Conservation (phyloP, 805 yeast genomes). For the Schizosaccharomyces lindneri region DNA sequence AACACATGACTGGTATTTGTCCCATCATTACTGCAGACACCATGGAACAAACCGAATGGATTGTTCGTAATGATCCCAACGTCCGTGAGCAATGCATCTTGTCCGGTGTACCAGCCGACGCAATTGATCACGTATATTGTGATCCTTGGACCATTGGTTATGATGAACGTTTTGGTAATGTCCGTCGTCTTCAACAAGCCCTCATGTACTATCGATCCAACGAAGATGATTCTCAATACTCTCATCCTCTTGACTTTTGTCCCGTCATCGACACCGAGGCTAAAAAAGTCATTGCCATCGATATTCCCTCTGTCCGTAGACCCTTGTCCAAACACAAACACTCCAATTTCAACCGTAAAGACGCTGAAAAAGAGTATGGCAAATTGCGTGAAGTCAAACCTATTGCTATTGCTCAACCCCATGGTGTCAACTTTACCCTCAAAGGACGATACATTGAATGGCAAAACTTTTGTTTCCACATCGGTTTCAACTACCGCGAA, state of each 20-base stretch:
- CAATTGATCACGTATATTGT: constrained; percentile 37
- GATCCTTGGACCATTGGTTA: constrained; percentile 51
- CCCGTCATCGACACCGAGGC: constrained; percentile 59
- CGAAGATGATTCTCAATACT: constrained; percentile 52
- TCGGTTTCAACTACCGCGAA: constrained; percentile 69
- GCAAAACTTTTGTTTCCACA: constrained; percentile 55
- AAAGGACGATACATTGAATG: constrained; percentile 45
- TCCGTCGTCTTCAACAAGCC: constrained; percentile 55
- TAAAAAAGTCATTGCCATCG: constrained; percentile 43
- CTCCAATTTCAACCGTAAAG: constrained; percentile 44
- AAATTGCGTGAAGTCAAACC: constrained; percentile 40
- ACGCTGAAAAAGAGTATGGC: constrained; percentile 20
- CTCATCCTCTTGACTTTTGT: constrained; percentile 50
- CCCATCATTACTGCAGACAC: constrained; percentile 55
- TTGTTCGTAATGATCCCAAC: constrained; percentile 42
- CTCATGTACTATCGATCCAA: constrained; percentile 50
- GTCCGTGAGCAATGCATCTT: constrained; percentile 50
- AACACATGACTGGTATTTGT: constrained; percentile 34
- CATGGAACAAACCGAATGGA: constrained; percentile 33
- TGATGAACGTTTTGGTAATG: constrained; percentile 57
- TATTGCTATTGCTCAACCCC: constrained; percentile 50
- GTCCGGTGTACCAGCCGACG: constrained; percentile 33
- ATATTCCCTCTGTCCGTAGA: constrained; percentile 25
- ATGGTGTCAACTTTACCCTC: constrained; percentile 57
- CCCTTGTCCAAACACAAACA: constrained; percentile 22